Conservation (phyloP, 192 early-diverging fungal species). For the Phlyctochytrium planicorne region DNA sequence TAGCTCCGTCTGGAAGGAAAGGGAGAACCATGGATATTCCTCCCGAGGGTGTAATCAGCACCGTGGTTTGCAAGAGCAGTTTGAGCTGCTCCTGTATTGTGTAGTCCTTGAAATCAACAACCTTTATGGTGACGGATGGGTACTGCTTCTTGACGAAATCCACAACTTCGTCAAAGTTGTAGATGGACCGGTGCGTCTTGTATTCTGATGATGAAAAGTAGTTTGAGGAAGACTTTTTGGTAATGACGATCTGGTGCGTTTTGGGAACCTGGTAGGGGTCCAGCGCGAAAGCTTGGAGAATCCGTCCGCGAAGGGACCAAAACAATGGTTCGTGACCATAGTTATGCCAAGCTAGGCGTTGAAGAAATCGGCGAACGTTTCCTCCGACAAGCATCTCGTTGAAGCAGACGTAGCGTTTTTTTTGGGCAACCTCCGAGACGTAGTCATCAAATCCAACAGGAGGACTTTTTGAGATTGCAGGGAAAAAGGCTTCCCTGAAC, state of each 20-base stretch:
- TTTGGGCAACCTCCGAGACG: slow-evolving; percentile 1
- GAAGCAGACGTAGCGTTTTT: slow-evolving; percentile 26
- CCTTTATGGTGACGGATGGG: slow-evolving; percentile 6
- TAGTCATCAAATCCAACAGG: slow-evolving; percentile 18
- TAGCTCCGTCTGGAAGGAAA: slow-evolving; percentile 30
- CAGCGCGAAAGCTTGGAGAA: slow-evolving; percentile 20
- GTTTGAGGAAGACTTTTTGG: slow-evolving; percentile 30
- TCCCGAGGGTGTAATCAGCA: slow-evolving; percentile 33
- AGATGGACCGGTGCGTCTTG: slow-evolving; percentile 18
- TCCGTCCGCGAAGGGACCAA: slow-evolving; percentile 17
- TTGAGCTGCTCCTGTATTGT: slow-evolving; percentile 27
- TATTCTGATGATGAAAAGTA: background rate
- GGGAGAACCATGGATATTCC: slow-evolving; percentile 35
- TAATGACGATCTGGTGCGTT: slow-evolving; percentile 34
- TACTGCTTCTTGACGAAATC: slow-evolving; percentile 5
- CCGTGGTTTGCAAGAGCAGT: slow-evolving; percentile 23
- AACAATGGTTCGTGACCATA: slow-evolving; percentile 36
- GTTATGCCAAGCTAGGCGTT: slow-evolving; percentile 16
- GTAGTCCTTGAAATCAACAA: slow-evolving; percentile 25
- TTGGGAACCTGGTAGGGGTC: slow-evolving; percentile 10
- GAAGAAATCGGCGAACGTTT: slow-evolving; percentile 25
- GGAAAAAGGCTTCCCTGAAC: slow-evolving; percentile 23
- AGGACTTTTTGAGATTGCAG: slow-evolving; percentile 16
- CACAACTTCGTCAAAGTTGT: slow-evolving; percentile 21
- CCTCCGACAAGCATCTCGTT: slow-evolving; percentile 29